Evolutionary conservation across 352 stramenopile species (phyloP).

Genomic region (Plasmopara viticola): DNA sequence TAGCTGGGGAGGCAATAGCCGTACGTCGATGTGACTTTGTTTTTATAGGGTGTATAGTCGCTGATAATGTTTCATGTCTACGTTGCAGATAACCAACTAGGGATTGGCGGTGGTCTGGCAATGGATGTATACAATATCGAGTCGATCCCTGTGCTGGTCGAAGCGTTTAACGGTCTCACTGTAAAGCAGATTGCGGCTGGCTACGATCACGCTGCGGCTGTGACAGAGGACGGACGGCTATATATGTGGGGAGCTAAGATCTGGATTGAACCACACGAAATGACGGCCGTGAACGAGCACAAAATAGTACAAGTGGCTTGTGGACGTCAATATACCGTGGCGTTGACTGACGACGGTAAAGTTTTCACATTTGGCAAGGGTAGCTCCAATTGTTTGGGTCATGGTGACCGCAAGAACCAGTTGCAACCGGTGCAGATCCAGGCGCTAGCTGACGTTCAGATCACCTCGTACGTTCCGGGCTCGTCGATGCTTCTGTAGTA

Average conservation of each 20-base stretch:
- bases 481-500: background rate
- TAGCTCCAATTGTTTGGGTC: conserved; percentile 81
- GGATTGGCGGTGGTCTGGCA: conserved; percentile 78
- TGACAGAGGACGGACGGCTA: conserved; percentile 68
- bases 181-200: conserved; percentile 90
- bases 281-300: conserved; percentile 71
- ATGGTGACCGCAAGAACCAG: conserved; percentile 85
- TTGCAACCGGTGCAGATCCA: conserved; percentile 80
- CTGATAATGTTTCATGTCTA: conserved; percentile 3
- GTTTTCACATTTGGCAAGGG: conserved; percentile 87
- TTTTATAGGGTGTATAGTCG: background rate
- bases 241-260: conserved; percentile 88
- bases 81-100: conserved; percentile 78
- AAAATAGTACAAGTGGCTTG: conserved; percentile 78
- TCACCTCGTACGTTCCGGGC: conserved; percentile 49
- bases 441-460: conserved; percentile 44
- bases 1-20: conserved; percentile 90
- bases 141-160: conserved; percentile 82
- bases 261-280: conserved; percentile 89
- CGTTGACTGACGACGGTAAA: conserved; percentile 60
- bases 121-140: conserved; percentile 95
- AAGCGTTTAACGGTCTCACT: conserved; percentile 54
- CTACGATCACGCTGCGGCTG: conserved; percentile 86
- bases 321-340: conserved; percentile 81
- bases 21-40: conserved; percentile 33